Evolutionary conservation across 371 early-diverging fungal species (phyloP).

Genomic region (Rhizopus delemar): DNA sequence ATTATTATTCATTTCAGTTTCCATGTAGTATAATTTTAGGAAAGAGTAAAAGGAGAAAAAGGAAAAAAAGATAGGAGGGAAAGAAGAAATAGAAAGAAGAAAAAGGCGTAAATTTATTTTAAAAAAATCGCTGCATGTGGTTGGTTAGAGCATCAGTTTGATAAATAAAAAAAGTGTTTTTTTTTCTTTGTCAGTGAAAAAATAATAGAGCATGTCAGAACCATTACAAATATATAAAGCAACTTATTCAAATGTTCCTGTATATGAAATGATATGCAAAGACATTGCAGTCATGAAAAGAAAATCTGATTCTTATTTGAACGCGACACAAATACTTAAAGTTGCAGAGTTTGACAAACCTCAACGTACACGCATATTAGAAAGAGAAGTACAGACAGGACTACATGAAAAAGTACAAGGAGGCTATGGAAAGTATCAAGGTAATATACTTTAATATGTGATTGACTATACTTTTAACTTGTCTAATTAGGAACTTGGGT

Average conservation of each 20-base stretch:
- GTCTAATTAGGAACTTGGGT: conserved; percentile 54
- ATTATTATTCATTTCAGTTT: neutral
- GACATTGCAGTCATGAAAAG: conserved; percentile 86
- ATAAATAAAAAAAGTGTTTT: neutral
- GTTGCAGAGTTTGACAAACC: conserved; percentile 90
- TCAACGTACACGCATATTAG: conserved; percentile 83
- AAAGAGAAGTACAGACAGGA: conserved; percentile 75
- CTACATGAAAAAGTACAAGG: conserved; percentile 90
- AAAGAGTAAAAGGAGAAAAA: neutral
- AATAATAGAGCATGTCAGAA: neutral
- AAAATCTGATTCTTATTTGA: conserved; percentile 77
- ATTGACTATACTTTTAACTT: neutral
- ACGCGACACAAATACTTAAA: conserved; percentile 93
- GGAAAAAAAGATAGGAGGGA: neutral
- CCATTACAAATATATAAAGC: conserved; percentile 49
- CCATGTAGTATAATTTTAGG: neutral
- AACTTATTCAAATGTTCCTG: conserved; percentile 83
- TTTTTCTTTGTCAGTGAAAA: no score
- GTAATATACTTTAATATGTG: conserved; percentile 41
- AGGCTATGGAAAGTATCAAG: conserved; percentile 94
- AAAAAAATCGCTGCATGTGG: conserved; percentile 3
- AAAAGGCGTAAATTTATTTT: neutral
- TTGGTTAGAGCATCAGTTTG: neutral
- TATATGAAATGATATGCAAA: conserved; percentile 82
- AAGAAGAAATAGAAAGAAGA: neutral